Evolutionary conservation across 331 rosid genomes (phyloP), one percentile per base, ranked within the genome.

Genomic region (Phaseolus coccineus): DNA sequence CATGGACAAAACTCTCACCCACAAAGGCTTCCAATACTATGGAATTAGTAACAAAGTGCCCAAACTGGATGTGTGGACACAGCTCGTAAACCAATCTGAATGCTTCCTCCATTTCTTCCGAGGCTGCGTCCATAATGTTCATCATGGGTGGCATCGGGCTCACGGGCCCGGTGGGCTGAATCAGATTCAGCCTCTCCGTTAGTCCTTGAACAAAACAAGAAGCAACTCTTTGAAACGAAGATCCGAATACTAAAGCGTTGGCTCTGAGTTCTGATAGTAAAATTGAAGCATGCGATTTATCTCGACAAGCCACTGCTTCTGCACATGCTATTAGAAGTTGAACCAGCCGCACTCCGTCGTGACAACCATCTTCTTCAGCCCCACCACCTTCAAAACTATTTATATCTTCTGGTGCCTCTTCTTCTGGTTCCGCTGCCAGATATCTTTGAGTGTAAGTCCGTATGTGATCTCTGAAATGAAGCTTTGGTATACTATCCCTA

Each of bases 21-120:
- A 90, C 97, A 90, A 94, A 91, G 94, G 93, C 98, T 94, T 94
- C 98, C 89, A 92, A 77, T 86, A 94, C 91, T 77, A 83, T 75
- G 35, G 85, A 67, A 76, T 88, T 94, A 67, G 94, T 97, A 39
- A 92, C 91, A 79, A 85, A 92, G 76, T 94, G 98, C 57, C 97
- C 97, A 53, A 92, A 92, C 16, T 88, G 89, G 56, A 94, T 88
- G 9, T 94, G 90, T 33, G 98, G 97, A 77, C 94, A 91, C 33
- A 83, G 87, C 16, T 91, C 92, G 62, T 92, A 92, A 10, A 91
- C 91, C 68, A 94, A 88, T 57, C 84, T 80, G 51, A 87, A 85
- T 8, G 97, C 97, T 75, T 92, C 98, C 48, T 87, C 92, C 87
- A 83, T 92, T 69, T 90, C 85, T 22, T 90, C 93, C 0, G 89